Conservation (phyloP, 768 basidiomycete species). For the Xanthoconium purpureum region DNA sequence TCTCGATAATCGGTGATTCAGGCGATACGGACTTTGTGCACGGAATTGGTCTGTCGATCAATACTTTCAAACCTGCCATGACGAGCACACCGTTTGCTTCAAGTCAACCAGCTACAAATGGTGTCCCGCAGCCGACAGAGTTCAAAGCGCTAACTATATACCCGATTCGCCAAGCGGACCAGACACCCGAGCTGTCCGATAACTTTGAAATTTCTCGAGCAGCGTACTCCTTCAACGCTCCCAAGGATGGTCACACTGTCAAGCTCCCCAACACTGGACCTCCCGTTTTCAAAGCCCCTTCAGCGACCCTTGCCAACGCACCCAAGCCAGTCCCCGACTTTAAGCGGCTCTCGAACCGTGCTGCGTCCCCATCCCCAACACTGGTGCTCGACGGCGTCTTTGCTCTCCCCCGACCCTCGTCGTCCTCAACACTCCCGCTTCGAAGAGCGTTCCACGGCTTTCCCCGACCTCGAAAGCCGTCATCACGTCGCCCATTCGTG, state of each 20-base stretch:
- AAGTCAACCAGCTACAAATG: background rate
- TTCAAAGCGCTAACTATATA: background rate
- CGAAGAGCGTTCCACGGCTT: background rate
- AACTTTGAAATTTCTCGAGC: background rate
- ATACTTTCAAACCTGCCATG: slow-evolving; percentile 12
- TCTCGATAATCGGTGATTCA: too few relatives aligned
- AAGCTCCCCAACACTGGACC: background rate
- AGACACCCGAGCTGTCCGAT: background rate
- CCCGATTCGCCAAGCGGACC: background rate
- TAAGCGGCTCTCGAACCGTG: background rate
- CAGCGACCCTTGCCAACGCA: background rate
- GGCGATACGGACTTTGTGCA: too few relatives aligned
- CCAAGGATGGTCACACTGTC: slow-evolving; percentile 7
- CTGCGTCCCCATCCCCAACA: slow-evolving; percentile 12
- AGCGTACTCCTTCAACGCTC: slow-evolving; percentile 2
- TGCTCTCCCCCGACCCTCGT: slow-evolving; percentile 4
- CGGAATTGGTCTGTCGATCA: background rate
- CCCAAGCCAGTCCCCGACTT: background rate
- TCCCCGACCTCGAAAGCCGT: slow-evolving; percentile 2
- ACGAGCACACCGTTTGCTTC: slow-evolving; percentile 18
- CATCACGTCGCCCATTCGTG: background rate
- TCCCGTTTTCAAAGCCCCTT: background rate
- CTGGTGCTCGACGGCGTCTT: slow-evolving; percentile 23
- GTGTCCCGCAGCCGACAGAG: background rate
- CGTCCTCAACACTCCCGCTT: background rate